Conservation (phyloP, 257 asterid species). For the Linaria vulgaris region DNA sequence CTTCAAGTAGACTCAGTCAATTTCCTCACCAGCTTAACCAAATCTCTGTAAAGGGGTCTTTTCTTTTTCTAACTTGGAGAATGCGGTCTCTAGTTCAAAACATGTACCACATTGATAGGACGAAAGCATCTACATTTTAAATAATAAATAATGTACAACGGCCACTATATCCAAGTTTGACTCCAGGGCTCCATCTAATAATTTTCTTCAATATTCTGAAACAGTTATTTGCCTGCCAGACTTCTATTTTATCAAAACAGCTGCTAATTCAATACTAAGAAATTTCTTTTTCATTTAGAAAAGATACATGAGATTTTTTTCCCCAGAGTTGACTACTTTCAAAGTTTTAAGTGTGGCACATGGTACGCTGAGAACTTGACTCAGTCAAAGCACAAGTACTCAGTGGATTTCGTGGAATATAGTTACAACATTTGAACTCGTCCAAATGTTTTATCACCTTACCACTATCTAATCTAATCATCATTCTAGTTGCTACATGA, state of each 20-base stretch:
- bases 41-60: background rate
- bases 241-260: too few relatives aligned
- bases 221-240: background rate
- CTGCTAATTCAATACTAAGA: too few relatives aligned
- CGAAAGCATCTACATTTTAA: background rate
- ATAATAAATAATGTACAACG: too few relatives aligned
- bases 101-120: background rate
- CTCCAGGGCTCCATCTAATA: too few relatives aligned
- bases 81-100: background rate
- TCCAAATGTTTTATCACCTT: background rate
- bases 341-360: too few relatives aligned
- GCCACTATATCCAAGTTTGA: too few relatives aligned
- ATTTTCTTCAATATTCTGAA: too few relatives aligned
- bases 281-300: too few relatives aligned
- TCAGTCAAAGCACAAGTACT: background rate
- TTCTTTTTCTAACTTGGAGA: background rate
- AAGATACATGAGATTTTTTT: too few relatives aligned
- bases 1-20: background rate
- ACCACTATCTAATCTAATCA: constrained; percentile 14
- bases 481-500: constrained; percentile 19
- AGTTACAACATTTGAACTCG: background rate
- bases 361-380: background rate
- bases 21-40: background rate
- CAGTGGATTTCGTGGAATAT: constrained; percentile 6
- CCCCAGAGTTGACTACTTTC: too few relatives aligned